Base-by-base conservation (phyloP, 495 filamentous ascomycete genomes). In the Penicillium roqueforti region DNA sequence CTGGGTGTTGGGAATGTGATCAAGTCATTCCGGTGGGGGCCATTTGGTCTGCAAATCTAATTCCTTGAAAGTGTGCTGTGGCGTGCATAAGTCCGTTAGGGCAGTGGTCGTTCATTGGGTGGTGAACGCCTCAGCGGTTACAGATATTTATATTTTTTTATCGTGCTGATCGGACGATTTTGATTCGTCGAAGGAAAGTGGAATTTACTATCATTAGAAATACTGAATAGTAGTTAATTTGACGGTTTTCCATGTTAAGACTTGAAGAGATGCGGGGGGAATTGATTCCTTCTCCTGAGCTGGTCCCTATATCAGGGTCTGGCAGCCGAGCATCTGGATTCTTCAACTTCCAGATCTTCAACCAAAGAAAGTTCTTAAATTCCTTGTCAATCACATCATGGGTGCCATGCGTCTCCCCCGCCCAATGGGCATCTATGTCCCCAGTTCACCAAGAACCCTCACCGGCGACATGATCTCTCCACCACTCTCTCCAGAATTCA, bases 391-490 rank as follows among this genome's bases (percentile, higher is more conserved):
- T 13, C 44, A 18, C 59, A 67, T 26, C 54, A 76, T 77, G 73
- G 73, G 68, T 52, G 70, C 66, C 51, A 69, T 76, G 28, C 72
- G 72, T 55, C 58, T 75, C n/a, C 69, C 69, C 57, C 72, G 73
- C 44, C 71, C 74, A 38, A 59, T 63, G 36, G 71, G 68, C 63
- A 62, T 76, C 48, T 72, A 73, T 54, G 67, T 74, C 51, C 69
- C 71, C 16, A 67, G 37, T 41, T 74, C 69, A 16, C 68, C 71
- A 10, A 61, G 67, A 39, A 70, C 60, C 39, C 63, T 75, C 46
- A 75, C 70, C 31, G 62, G 61, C 52, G 70, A 75, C 11, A 76
- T 75, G 68, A 75, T 77, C 56, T 75, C 74, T 5, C 65, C 69
- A 19, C 73, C 74, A 9, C 68, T 76, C n/a, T 71, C 73, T 14